Evolutionary conservation across 441 rosid genomes (phyloP).

Genomic region (Flueggea neowawraea): DNA sequence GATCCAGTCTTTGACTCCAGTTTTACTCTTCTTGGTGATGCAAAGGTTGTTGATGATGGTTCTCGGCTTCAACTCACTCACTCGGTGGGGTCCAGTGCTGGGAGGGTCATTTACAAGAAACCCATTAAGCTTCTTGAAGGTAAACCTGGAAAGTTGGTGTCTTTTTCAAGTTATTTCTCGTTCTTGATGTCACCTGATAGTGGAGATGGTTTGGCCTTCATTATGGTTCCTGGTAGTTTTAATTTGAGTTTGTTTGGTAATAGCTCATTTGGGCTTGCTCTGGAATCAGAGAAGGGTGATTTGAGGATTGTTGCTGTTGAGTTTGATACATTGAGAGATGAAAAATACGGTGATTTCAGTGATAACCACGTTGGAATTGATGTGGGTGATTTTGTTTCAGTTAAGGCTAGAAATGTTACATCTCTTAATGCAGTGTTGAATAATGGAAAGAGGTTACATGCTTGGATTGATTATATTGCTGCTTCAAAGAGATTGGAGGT

Average conservation of each 20-base stretch:
- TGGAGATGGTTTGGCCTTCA: conserved; percentile 64
- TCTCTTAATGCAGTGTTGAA: conserved; percentile 32
- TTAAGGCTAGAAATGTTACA: conserved; percentile 37
- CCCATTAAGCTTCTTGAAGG: conserved; percentile 75
- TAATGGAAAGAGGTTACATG: conserved; percentile 39
- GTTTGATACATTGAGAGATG: conserved; percentile 40
- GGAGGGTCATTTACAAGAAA: conserved; percentile 56
- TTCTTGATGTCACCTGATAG: conserved; percentile 48
- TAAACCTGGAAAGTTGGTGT: conserved; percentile 39
- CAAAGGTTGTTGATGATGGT: conserved; percentile 37
- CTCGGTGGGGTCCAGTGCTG: conserved; percentile 44
- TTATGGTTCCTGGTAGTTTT: conserved; percentile 53
- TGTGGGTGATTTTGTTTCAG: conserved; percentile 44
- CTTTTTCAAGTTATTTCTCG: conserved; percentile 70
- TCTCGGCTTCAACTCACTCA: conserved; percentile 59
- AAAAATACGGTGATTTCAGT: conserved; percentile 32
- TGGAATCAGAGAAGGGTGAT: conserved; percentile 21
- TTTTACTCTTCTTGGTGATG: conserved; percentile 65
- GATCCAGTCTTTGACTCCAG: conserved; percentile 42
- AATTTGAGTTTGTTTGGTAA: conserved; percentile 31
- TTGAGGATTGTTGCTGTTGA: conserved; percentile 40
- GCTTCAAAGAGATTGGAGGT: conserved; percentile 60
- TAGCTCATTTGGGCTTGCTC: conserved; percentile 49
- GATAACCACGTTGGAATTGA: conserved; percentile 49
- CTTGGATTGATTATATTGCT: conserved; percentile 67